phyloP scores from a whole-genome alignment of 2,329 filamentous ascomycete genomes.

The Penicillium nordicum region DNA sequence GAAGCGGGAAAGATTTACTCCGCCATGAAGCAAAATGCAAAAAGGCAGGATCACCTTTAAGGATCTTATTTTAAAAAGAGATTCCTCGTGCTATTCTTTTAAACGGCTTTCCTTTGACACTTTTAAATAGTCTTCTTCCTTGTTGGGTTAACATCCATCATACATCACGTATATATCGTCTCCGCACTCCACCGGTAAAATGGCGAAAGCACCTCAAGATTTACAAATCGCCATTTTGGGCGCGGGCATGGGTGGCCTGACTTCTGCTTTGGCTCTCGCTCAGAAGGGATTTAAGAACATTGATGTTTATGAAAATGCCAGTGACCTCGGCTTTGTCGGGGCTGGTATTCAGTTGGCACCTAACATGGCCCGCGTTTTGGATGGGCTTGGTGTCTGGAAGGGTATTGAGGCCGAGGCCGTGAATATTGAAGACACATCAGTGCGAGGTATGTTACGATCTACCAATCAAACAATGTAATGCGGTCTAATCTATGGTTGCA shows the following conservation, averaged over 20 bases:
- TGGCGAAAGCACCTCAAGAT: constrained; percentile 30
- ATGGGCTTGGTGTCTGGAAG: constrained; percentile 68
- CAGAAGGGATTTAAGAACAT: constrained; percentile 73
- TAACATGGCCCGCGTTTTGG: constrained; percentile 75
- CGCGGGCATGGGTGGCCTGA: constrained; percentile 72
- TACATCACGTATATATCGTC: neutral
- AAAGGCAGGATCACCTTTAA: neutral
- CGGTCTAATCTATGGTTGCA: constrained; percentile 37
- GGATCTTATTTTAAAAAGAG: constrained; percentile 12
- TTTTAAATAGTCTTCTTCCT: neutral
- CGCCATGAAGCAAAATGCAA: constrained; percentile 10
- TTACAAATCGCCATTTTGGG: constrained; percentile 48
- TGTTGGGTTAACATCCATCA: neutral
- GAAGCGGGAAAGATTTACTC: constrained; percentile 24
- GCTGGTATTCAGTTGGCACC: constrained; percentile 82
- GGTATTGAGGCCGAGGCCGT: constrained; percentile 69
- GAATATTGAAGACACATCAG: constrained; percentile 67
- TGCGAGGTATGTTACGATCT: constrained; percentile 53
- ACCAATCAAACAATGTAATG: neutral
- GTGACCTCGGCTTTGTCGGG: constrained; percentile 74
- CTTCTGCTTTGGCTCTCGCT: constrained; percentile 67
- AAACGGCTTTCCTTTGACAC: too few relatives aligned
- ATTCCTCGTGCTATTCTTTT: neutral
- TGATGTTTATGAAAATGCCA: constrained; percentile 69
- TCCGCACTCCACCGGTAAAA: constrained; percentile 15